Conservation (phyloP, 805 yeast species). For the Yamadazyma scolyti region DNA sequence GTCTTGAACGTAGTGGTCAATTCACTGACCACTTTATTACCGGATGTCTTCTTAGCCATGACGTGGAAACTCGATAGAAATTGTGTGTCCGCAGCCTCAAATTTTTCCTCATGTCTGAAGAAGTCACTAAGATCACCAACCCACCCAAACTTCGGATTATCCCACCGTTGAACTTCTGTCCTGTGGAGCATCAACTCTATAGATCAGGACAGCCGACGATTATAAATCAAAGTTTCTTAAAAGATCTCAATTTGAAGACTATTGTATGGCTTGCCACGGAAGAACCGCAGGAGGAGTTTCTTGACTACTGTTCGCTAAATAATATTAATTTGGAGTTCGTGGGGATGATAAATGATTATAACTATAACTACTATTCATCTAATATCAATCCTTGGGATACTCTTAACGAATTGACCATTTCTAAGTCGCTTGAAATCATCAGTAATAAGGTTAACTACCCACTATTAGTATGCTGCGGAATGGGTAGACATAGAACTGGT, state of each 20-base stretch:
- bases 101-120: not conserved
- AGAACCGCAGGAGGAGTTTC: conserved; percentile 86
- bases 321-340: conserved; percentile 77
- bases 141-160: conserved; percentile 70
- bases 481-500: conserved; percentile 98
- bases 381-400: conserved; percentile 93
- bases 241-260: conserved; percentile 68
- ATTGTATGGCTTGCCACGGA: conserved; percentile 94
- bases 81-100: not conserved
- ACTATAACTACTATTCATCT: conserved; percentile 43
- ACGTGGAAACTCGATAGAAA: not conserved
- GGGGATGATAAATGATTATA: conserved; percentile 71
- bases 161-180: conserved; percentile 94
- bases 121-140: conserved; percentile 22
- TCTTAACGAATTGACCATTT: conserved; percentile 75
- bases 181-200: conserved; percentile 84
- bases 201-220: conserved; percentile 94
- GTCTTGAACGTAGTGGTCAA: conserved; percentile 21
- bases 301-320: conserved; percentile 73
- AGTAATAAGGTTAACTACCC: conserved; percentile 76
- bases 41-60: not conserved
- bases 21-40: conserved; percentile 2
- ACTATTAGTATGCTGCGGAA: conserved; percentile 88
- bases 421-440: conserved; percentile 73
- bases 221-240: conserved; percentile 83